Evolutionary conservation across 345 rosid species (phyloP), one percentile per base, ranked within the genome.

Genomic region (Brassica incana): DNA sequence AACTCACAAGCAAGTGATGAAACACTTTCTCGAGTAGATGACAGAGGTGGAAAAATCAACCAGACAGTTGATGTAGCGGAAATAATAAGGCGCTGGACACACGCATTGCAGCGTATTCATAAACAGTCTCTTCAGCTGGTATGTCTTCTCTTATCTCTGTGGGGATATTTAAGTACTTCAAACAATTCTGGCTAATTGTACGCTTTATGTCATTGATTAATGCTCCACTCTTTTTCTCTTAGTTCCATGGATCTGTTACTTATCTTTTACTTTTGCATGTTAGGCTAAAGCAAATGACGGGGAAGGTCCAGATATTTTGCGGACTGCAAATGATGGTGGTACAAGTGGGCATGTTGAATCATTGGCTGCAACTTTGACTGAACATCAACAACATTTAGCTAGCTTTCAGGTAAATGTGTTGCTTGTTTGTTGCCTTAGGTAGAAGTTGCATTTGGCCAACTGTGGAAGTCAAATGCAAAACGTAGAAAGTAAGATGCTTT

Each of bases 281-380:
- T 43, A 95, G 99, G 95, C 97, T 52, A 95, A 95, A 89, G 90
- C 98, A 78, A 95, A 95, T 81, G 94, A 92, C 18, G 99, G 99
- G 82, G 92, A 91, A 67, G 99, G 99, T 79, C 99, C 99, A 83
- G 98, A 95, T 85, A 88, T 95, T 69, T 81, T 95, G 83, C 88
- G 91, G 73, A 89, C 90, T 77, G 81, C 86, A 12, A 85, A 85
- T 65, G 97, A 89, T 83, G 92, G 95, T 67, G 86, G 89, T 81
- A 78, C 89, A 58, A 88, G 89, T 88, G 92, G 97, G 72, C 99
- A 95, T 87, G 86, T 92, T 33, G 97, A 91, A 81, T 95, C 97
- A 68, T 85, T 95, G 79, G 92, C 97, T 77, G 89, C 92, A 60
- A 93, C 99, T 69, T 91, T 93, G 64, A 80, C 88, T 61, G 99